Evolutionary conservation across 371 early-diverging fungal genomes (phyloP).

Genomic region (Mortierella sp.): DNA sequence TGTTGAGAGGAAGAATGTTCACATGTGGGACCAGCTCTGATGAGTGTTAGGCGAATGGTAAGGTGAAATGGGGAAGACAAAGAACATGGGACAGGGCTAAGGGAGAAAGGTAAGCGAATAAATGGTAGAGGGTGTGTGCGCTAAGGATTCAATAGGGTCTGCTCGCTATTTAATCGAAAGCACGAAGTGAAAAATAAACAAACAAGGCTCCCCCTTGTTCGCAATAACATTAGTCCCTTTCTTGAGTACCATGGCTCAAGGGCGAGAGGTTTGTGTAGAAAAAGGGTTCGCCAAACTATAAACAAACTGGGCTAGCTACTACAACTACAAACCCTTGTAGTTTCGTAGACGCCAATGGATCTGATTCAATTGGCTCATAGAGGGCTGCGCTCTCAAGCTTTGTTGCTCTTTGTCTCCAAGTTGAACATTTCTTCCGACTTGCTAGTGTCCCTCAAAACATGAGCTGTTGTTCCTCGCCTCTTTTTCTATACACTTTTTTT

Average conservation of each 20-base stretch:
- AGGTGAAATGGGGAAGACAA: not conserved
- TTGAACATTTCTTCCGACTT: not conserved
- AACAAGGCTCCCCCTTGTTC: not conserved
- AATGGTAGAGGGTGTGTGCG: not conserved
- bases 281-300: slow-evolving; percentile 1
- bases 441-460: not conserved
- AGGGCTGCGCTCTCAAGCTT: not conserved
- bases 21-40: not conserved
- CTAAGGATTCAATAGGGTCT: not conserved
- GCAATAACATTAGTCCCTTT: slow-evolving; percentile 5
- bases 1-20: not conserved
- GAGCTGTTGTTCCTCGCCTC: not conserved
- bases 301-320: not conserved
- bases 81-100: slow-evolving; percentile 9
- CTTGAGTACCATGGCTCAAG: not conserved
- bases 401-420: not conserved
- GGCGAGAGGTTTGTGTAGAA: not conserved
- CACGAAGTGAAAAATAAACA: not conserved
- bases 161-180: not conserved
- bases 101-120: not conserved
- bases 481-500: not conserved
- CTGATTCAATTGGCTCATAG: not conserved
- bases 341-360: not conserved
- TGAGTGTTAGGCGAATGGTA: not conserved
- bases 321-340: not conserved